Evolutionary conservation across 2,329 filamentous ascomycete genomes (phyloP).

Genomic region (Colletotrichum musicola): DNA sequence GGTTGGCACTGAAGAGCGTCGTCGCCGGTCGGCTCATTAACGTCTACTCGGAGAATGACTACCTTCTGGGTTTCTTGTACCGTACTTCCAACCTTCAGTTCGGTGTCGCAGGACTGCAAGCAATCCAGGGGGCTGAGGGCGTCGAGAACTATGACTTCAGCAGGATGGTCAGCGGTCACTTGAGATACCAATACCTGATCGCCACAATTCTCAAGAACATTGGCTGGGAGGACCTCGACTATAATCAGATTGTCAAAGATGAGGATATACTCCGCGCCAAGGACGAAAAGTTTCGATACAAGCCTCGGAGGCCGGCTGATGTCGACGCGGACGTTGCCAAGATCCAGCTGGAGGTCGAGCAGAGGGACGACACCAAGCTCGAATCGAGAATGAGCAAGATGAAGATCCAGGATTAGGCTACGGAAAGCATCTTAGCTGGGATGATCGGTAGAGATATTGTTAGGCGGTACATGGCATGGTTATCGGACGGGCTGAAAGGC

Average conservation of each 20-base stretch:
- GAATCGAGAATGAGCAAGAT: constrained; percentile 46
- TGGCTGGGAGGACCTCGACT: constrained; percentile 75
- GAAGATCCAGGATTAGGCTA: constrained; percentile 41
- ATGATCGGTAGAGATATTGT: constrained; percentile 31
- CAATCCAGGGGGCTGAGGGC: constrained; percentile 73
- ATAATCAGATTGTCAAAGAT: constrained; percentile 49
- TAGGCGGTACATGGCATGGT: constrained; percentile 14
- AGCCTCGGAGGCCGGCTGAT: constrained; percentile 39
- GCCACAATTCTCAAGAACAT: constrained; percentile 76
- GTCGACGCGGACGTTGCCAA: constrained; percentile 34
- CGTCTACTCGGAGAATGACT: constrained; percentile 88
- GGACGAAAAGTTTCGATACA: constrained; percentile 55
- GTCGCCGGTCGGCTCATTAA: constrained; percentile 90
- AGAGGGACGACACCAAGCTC: constrained; percentile 41
- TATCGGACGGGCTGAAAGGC: constrained; percentile 10
- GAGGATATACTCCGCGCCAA: constrained; percentile 47
- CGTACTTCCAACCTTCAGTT: constrained; percentile 84
- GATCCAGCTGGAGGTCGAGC: constrained; percentile 43
- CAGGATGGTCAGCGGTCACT: constrained; percentile 75
- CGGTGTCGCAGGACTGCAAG: constrained; percentile 86
- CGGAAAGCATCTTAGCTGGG: constrained; percentile 36
- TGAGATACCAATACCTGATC: constrained; percentile 76
- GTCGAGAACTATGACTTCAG: constrained; percentile 78
- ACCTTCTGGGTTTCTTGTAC: constrained; percentile 89
- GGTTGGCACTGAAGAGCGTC: constrained; percentile 82